A percentile compares a stretch with the other conserved stretches of the same genome.
phyloP scores from a whole-genome alignment of 768 basidiomycete genomes.

The Pulveroboletus sp. region DNA sequence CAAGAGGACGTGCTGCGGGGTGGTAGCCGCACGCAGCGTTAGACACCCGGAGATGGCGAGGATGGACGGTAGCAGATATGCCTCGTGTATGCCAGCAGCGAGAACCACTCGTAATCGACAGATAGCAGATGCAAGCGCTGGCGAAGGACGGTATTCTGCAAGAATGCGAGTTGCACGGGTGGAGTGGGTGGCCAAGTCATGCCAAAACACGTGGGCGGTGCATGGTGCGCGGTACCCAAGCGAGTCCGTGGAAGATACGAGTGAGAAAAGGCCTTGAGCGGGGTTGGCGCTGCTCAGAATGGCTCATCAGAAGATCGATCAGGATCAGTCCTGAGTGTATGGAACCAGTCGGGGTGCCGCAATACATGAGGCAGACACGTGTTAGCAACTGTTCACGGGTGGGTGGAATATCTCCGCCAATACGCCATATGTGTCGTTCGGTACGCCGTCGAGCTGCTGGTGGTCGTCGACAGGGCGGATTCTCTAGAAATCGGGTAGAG shows the following conservation, averaged over 20 bases:
- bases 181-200: slow-evolving; percentile 11
- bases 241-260: slow-evolving; percentile 14
- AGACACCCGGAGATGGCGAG: slow-evolving; percentile 3
- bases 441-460: neutral
- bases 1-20: neutral
- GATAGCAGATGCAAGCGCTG: slow-evolving; percentile 7
- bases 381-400: neutral
- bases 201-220: slow-evolving; percentile 22
- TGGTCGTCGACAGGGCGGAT: neutral
- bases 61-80: slow-evolving; percentile 6
- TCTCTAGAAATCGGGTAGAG: too few species aligned
- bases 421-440: too few species aligned
- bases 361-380: slow-evolving; percentile 18
- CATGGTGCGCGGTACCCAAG: slow-evolving; percentile 14
- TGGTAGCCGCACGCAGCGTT: slow-evolving; percentile 1
- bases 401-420: neutral
- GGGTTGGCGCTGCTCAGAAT: slow-evolving; percentile 6
- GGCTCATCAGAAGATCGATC: slow-evolving; percentile 13
- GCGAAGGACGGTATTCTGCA: slow-evolving; percentile 7
- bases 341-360: slow-evolving; percentile 16
- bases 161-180: slow-evolving; percentile 8
- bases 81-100: slow-evolving; percentile 28
- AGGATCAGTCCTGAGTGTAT: slow-evolving; percentile 10
- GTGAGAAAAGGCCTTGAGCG: neutral
- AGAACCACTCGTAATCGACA: slow-evolving; percentile 18